These are phyloP conservation scores for Ogataea angusta DNA, from an alignment of 805 yeast genomes.

Conservation along the genomic window DNA sequence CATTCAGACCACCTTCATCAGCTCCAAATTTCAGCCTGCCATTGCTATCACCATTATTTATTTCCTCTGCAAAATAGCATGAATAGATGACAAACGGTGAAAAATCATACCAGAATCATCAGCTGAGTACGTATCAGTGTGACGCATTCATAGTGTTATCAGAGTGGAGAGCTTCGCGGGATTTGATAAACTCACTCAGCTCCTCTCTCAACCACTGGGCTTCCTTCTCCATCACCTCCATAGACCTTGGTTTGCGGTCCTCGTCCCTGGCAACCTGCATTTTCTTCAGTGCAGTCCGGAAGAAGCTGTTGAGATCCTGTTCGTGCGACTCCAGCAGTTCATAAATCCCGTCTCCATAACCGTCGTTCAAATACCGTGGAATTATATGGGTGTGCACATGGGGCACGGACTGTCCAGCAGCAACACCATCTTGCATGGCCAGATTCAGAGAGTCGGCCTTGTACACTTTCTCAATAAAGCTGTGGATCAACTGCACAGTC, in stretches of 20 bases:
- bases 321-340: conserved; percentile 55
- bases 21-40: no score
- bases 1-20: no score
- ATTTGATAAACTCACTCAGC: conserved; percentile 30
- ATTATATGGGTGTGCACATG: conserved; percentile 93
- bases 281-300: conserved; percentile 24
- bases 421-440: conserved; percentile 95
- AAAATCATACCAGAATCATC: no score
- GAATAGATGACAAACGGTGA: no score
- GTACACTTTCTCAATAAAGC: conserved; percentile 61
- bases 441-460: conserved; percentile 82
- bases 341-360: conserved; percentile 70
- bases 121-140: no score
- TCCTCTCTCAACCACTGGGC: conserved; percentile 52
- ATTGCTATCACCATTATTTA: no score
- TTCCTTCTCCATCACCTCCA: conserved; percentile 68
- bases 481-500: conserved; percentile 68
- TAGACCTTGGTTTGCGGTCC: conserved; percentile 53
- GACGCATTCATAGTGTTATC: no score
- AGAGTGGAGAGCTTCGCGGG: no score
- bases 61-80: no score
- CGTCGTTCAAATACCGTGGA: conserved; percentile 68
- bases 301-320: conserved; percentile 42
- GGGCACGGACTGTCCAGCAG: conserved; percentile 95
- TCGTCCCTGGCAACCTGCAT: conserved; percentile 44